These are phyloP conservation scores for Penicillium sp. DNA, from an alignment of 2,329 filamentous ascomycete genomes.

Conservation along the genomic window DNA sequence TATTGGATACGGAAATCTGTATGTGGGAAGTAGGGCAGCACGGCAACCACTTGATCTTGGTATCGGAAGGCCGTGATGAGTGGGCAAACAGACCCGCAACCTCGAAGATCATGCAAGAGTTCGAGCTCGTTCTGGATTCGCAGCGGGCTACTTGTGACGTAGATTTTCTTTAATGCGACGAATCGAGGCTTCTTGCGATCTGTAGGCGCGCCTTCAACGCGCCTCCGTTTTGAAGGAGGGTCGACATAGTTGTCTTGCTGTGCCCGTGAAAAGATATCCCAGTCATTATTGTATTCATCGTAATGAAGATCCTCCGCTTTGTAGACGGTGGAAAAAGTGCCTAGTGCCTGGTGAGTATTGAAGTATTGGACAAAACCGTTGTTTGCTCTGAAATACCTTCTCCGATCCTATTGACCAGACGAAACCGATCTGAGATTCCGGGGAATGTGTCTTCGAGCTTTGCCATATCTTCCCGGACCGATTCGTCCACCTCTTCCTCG, in stretches of 20 bases:
- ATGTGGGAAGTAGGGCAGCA: constrained; percentile 94
- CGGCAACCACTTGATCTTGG: constrained; percentile 90
- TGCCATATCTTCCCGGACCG: constrained; percentile 81
- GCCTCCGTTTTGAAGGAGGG: constrained; percentile 63
- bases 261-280: constrained; percentile 71
- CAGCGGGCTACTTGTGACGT: constrained; percentile 91
- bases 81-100: constrained; percentile 84
- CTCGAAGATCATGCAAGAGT: constrained; percentile 81
- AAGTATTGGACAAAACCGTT: neutral
- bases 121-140: constrained; percentile 97
- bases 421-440: constrained; percentile 80
- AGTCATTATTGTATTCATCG: constrained; percentile 78
- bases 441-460: constrained; percentile 80
- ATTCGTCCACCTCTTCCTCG: constrained; percentile 46
- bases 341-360: constrained; percentile 48
- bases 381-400: constrained; percentile 65
- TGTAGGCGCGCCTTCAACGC: constrained; percentile 43
- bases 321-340: constrained; percentile 98
- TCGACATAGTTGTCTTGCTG: constrained; percentile 67
- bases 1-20: constrained; percentile 92
- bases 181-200: constrained; percentile 65
- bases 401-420: constrained; percentile 93
- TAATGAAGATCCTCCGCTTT: constrained; percentile 94
- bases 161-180: constrained; percentile 99
- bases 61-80: constrained; percentile 96